Base-by-base conservation (phyloP, 306 rosid species). In the Quercus parvula region DNA sequence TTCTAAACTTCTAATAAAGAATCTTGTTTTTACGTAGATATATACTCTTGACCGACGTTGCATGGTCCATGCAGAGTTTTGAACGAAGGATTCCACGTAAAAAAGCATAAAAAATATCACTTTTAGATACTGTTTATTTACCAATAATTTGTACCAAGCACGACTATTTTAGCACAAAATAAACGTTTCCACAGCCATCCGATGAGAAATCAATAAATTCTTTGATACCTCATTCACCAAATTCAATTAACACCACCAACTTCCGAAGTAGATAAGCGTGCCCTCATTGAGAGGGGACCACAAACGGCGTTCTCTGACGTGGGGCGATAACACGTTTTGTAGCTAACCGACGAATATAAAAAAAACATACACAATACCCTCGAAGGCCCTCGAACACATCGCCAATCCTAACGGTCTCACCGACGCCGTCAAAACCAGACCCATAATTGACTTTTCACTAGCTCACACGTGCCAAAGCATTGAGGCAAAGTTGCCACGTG, bases 291-390 rank as follows among this genome's bases (percentile, higher is more conserved):
- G 54, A 3, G 25, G 75, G 78, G 85, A 41, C 75, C 85, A 73
- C 85, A 72, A 72, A 72, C 85, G 78, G 78, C 78, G 81, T 82
- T 82, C 59, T 38, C 22, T 35, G 75, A 35, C 69, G 67, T 59
- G 67, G 59, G 72, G 41, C 84, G 76, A 72, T 80, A 72, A 75
- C 57, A 81, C 20, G 0, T 18, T 38, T 59, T 67, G 52, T 17
- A 14, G 41, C 54, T 19, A 14, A 55, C 52, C 73, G 20, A 35
- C 19, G 10, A 62, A 25, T 19, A 49, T 4, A 14, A 27, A 41
- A 41, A 4, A 25, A 24, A 46, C 17, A 3, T 30, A 20, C 25
- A 18, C 19, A 67, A 57, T 20, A 44, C 27, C 14, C 61, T 41
- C 46, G 46, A 41, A 41, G 46, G 46, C 5, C 66, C 74, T 77